Conservation (phyloP, 106 monocot species). For the Acorus calamus region DNA sequence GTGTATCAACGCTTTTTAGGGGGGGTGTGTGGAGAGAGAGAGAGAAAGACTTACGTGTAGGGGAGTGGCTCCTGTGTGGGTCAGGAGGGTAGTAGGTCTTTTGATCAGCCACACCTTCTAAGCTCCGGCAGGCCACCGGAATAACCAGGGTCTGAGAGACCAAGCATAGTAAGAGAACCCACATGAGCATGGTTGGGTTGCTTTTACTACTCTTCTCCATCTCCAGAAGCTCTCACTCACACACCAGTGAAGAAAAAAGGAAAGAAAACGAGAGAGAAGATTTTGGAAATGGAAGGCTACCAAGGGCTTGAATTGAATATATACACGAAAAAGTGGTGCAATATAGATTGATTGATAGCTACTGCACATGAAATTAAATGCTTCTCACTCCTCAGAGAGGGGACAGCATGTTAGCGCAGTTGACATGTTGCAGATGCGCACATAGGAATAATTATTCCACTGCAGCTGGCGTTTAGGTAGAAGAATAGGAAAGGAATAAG, state of each 20-base stretch:
- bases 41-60: conserved; percentile 4
- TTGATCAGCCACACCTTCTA: conserved; percentile 21
- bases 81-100: conserved; percentile 29
- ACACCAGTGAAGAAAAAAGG: not conserved
- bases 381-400: not conserved
- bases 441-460: too few species aligned
- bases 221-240: conserved; percentile 2
- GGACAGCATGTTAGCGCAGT: conserved; percentile 3
- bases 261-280: too few species aligned
- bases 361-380: conserved; percentile 10
- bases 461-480: too few species aligned
- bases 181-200: conserved; percentile 8
- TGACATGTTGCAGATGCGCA: conserved; percentile 19
- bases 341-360: conserved; percentile 5
- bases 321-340: conserved; percentile 6
- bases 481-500: too few species aligned
- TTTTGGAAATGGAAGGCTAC: too few species aligned
- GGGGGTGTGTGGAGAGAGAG: too few species aligned
- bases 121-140: conserved; percentile 12
- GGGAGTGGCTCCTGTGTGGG: not conserved
- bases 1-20: too few species aligned
- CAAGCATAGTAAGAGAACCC: conserved; percentile 17
- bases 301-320: not conserved
- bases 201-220: conserved; percentile 4
- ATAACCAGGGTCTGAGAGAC: conserved; percentile 9